These are phyloP conservation scores for Pleurotus salmoneostramineus DNA, from an alignment of 768 basidiomycete genomes.

Conservation along the genomic window DNA sequence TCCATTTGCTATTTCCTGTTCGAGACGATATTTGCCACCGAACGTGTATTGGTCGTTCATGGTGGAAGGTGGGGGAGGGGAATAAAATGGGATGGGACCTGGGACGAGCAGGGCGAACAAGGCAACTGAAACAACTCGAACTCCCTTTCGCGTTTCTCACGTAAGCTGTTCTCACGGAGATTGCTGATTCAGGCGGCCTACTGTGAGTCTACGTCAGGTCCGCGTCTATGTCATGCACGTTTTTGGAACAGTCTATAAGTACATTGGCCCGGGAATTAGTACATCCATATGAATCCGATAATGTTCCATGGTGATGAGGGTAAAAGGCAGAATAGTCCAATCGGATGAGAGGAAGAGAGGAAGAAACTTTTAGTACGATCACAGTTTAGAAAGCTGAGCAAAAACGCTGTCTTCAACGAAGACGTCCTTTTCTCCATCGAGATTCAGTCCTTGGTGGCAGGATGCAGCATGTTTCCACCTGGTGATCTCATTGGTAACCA, in stretches of 20 bases:
- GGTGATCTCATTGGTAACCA: background rate
- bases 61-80: constrained; percentile 2
- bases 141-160: constrained; percentile 5
- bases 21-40: constrained; percentile 74
- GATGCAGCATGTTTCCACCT: constrained; percentile 85
- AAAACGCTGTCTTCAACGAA: constrained; percentile 52
- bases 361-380: background rate
- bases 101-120: background rate
- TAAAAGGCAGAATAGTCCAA: background rate
- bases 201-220: background rate
- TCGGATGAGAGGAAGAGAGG: background rate
- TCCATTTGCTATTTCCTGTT: constrained; percentile 78
- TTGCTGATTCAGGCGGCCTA: background rate
- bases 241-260: background rate
- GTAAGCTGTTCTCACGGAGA: constrained; percentile 4
- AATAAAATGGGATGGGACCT: background rate
- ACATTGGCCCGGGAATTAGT: background rate
- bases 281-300: background rate
- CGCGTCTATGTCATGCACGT: no score
- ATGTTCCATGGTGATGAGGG: background rate
- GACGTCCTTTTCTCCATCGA: constrained; percentile 54
- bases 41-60: constrained; percentile 40
- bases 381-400: constrained; percentile 10
- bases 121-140: background rate
- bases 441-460: constrained; percentile 60